Evolutionary conservation across 495 filamentous ascomycete genomes (phyloP), one percentile per base, ranked within the genome.

Genomic region (Penicillium diatomitis): DNA sequence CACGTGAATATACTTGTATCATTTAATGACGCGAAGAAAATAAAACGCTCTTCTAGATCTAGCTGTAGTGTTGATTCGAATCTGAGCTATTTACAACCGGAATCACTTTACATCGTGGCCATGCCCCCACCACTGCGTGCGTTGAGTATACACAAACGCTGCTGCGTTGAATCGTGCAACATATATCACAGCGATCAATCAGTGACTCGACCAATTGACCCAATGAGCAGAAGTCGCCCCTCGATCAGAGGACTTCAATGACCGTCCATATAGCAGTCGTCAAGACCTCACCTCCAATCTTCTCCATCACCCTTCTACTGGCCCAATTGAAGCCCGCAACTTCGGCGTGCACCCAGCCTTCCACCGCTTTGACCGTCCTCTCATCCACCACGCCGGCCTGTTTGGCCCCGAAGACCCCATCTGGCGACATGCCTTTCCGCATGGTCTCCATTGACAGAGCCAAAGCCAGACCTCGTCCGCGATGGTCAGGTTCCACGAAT

Each of bases 261-360:
- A 68, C 58, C 8, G 67, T 55, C 69, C 74, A 78, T 10, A 62
- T 57, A 41, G 64, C 64, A 30, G 59, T 58, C 51, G 66, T 67
- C 37, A 57, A 52, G 6, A 68, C 52, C 52, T 53, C 49, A 4
- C 70, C 70, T 4, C 77, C 77, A 41, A 77, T 44, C 54, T 67
- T 70, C 52, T 67, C 69, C 69, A 78, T 77, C 3, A 80, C 74
- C 33, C 70, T 67, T 38, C 66, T 57, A 64, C 77, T 77, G 9
- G 61, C 72, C 39, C 38, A 32, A 62, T 80, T 79, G 37, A 54
- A 60, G 47, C 48, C 57, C 9, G 65, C 60, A 32, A 78, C 71
- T 54, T 79, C 73, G 9, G 70, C 60, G 66, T 76, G 71, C 34
- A 62, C 65, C 70, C 67, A 75, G 10, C 48, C 49, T 3, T 44